Conservation (phyloP, 495 filamentous ascomycete genomes). For the Penicillium cataractarum region DNA sequence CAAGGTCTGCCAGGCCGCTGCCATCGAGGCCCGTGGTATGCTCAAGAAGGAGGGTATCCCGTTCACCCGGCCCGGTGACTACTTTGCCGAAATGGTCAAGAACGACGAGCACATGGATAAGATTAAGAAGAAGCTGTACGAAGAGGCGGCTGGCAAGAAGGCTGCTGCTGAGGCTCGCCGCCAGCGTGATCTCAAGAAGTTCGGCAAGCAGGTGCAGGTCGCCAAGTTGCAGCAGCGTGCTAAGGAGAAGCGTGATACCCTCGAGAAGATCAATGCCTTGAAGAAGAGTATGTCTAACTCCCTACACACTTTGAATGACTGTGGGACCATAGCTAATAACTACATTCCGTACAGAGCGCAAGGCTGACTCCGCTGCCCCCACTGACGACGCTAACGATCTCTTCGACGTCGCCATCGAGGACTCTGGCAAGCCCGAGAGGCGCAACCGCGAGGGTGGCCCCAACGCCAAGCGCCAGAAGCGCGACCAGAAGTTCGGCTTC, state of each 20-base stretch:
- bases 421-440: conserved; percentile 59
- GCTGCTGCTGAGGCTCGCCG: conserved; percentile 87
- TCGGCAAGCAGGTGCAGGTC: conserved; percentile 97
- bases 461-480: conserved; percentile 81
- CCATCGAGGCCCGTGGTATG: conserved; percentile 65
- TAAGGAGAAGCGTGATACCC: conserved; percentile 84
- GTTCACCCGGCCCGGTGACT: conserved; percentile 88
- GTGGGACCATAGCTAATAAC: conserved; percentile 26
- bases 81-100: conserved; percentile 99
- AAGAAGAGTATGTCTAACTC: conserved; percentile 75
- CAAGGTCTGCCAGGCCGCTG: conserved; percentile 83
- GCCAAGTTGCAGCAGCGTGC: conserved; percentile 91
- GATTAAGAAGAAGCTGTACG: conserved; percentile 90
- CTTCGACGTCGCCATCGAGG: conserved; percentile 92
- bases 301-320: background rate
- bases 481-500: conserved; percentile 89
- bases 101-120: conserved; percentile 97
- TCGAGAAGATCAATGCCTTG: conserved; percentile 90
- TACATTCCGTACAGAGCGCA: conserved; percentile 66
- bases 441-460: conserved; percentile 46
- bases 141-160: conserved; percentile 90
- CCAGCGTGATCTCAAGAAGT: conserved; percentile 96
- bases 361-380: conserved; percentile 65
- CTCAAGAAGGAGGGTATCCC: conserved; percentile 81
- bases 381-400: conserved; percentile 78